Percentiles rank a stretch among this genome's conserved stretches.
Conservation (phyloP, 495 filamentous ascomycete species). For the Penicillium parvum region DNA sequence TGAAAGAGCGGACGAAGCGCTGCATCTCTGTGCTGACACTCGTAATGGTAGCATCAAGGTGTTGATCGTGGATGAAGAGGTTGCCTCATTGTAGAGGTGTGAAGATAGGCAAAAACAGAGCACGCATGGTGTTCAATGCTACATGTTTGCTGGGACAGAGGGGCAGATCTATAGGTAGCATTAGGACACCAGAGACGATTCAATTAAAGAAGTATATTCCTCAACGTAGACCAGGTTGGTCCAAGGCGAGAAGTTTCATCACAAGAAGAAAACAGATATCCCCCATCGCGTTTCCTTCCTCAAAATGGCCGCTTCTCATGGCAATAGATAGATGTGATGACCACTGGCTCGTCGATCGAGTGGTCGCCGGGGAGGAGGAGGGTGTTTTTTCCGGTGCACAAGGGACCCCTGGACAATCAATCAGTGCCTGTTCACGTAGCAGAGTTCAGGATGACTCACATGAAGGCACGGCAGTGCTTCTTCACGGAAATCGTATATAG, state of each 20-base stretch:
- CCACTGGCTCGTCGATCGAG: slow-evolving; percentile 23
- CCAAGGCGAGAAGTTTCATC: background rate
- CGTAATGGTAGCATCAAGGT: slow-evolving; percentile 54
- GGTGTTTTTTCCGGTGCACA: slow-evolving; percentile 27
- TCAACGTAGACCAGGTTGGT: no score
- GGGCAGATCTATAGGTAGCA: no score
- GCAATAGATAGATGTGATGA: slow-evolving; percentile 25
- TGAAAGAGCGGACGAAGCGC: slow-evolving; percentile 51
- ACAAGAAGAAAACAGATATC: no score
- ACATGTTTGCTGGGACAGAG: background rate
- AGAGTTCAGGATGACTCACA: slow-evolving; percentile 16
- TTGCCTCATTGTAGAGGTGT: slow-evolving; percentile 28
- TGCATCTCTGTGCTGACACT: slow-evolving; percentile 47
- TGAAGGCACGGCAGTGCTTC: slow-evolving; percentile 27
- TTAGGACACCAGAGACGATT: background rate
- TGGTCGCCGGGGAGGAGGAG: slow-evolving; percentile 23
- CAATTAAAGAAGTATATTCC: background rate
- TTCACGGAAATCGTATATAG: slow-evolving; percentile 20
- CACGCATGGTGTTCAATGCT: background rate
- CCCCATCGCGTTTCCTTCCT: no score
- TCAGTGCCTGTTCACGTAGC: background rate
- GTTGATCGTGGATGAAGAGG: slow-evolving; percentile 52
- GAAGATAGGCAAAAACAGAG: no score
- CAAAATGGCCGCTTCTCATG: slow-evolving; percentile 13
- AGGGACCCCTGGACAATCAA: slow-evolving; percentile 16